Evolutionary conservation across 2,329 filamentous ascomycete species (phyloP).

Genomic region (Hymenoscyphus albidus): DNA sequence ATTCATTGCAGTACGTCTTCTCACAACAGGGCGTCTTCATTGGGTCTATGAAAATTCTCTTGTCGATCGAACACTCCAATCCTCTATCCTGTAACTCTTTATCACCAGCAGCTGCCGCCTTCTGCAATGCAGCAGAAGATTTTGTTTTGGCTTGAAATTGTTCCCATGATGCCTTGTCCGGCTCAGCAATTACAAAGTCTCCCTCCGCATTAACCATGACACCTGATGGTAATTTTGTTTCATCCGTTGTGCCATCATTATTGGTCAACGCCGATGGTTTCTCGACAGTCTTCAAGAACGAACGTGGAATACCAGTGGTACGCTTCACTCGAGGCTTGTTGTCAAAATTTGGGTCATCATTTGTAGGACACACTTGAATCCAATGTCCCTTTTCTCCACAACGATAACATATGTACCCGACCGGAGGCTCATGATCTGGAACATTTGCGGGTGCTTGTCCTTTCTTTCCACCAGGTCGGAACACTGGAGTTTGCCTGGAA

Average conservation of each 20-base stretch:
- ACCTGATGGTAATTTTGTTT: constrained; percentile 75
- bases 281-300: constrained; percentile 92
- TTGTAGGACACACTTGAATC: constrained; percentile 98
- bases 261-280: constrained; percentile 70
- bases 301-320: constrained; percentile 93
- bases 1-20: constrained; percentile 98
- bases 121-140: constrained; percentile 76
- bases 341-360: constrained; percentile 94
- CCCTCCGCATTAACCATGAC: constrained; percentile 98
- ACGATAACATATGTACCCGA: constrained; percentile 92
- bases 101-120: constrained; percentile 70
- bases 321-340: constrained; percentile 90
- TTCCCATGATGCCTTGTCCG: constrained; percentile 94
- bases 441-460: constrained; percentile 57
- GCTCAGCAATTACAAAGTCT: constrained; percentile 93
- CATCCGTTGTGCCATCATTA: constrained; percentile 73
- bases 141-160: constrained; percentile 94
- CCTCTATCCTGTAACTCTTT: constrained; percentile 86
- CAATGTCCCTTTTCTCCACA: constrained; percentile 98
- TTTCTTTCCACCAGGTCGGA: constrained; percentile 48
- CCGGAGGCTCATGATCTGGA: constrained; percentile 88
- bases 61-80: constrained; percentile 92
- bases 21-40: constrained; percentile 98
- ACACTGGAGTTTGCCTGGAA: constrained; percentile 57
- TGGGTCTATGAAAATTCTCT: constrained; percentile 96